These are phyloP conservation scores for Cryphonectria japonica DNA, from an alignment of 2,329 filamentous ascomycete species.

Conservation along the genomic window DNA sequence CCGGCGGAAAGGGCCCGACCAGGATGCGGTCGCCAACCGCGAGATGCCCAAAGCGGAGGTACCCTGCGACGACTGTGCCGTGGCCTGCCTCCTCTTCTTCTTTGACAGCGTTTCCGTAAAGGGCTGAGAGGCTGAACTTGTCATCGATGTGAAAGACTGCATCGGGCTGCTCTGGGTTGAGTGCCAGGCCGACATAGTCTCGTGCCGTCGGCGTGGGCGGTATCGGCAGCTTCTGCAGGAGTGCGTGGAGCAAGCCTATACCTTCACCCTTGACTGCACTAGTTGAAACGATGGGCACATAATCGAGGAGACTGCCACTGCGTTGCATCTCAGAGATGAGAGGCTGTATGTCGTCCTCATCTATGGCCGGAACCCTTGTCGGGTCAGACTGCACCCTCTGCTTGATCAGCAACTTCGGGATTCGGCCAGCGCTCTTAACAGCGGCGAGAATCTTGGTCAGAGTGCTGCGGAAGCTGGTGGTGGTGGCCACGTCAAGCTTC, in stretches of 20 bases:
- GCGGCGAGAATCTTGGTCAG: slow-evolving; percentile 75
- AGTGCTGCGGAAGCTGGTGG: slow-evolving; percentile 68
- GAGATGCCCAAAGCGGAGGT: slow-evolving; percentile 78
- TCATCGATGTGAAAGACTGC: slow-evolving; percentile 90
- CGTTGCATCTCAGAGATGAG: slow-evolving; percentile 56
- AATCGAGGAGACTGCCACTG: slow-evolving; percentile 46
- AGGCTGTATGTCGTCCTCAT: slow-evolving; percentile 61
- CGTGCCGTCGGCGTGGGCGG: slow-evolving; percentile 57
- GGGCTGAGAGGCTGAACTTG: slow-evolving; percentile 74
- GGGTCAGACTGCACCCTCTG: slow-evolving; percentile 55
- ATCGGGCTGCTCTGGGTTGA: slow-evolving; percentile 63
- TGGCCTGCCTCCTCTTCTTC: slow-evolving; percentile 48
- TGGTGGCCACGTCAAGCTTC: slow-evolving; percentile 86
- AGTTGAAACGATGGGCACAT: slow-evolving; percentile 84
- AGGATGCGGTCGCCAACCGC: slow-evolving; percentile 77
- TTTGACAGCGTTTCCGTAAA: slow-evolving; percentile 55
- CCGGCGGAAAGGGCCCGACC: slow-evolving; percentile 75
- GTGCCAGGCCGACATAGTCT: slow-evolving; percentile 57
- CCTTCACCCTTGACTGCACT: slow-evolving; percentile 86
- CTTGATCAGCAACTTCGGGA: slow-evolving; percentile 72
- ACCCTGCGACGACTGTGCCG: slow-evolving; percentile 80
- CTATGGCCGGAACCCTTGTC: slow-evolving; percentile 57
- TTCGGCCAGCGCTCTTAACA: slow-evolving; percentile 75
- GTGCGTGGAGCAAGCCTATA: slow-evolving; percentile 78
- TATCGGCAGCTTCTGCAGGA: slow-evolving; percentile 76